Percentiles rank a stretch among this genome's conserved stretches.
Conservation (phyloP, 2,329 filamentous ascomycete species). For the Aspergillus neotritici region DNA sequence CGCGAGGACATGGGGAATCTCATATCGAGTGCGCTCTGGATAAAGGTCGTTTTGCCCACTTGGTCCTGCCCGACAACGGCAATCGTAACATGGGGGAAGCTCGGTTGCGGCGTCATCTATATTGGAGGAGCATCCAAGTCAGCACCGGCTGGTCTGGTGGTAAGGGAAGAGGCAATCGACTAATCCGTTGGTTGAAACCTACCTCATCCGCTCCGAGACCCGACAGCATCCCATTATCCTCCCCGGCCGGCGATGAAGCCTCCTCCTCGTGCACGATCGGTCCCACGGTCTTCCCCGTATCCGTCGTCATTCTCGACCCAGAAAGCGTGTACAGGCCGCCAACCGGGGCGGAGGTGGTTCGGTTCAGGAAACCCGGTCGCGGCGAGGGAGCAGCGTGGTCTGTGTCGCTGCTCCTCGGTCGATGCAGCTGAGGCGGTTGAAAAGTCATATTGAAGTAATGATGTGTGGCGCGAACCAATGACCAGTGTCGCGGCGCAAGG, state of each 20-base stretch:
- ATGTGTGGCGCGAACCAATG: slow-evolving; percentile 8
- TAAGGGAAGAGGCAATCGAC: slow-evolving; percentile 5
- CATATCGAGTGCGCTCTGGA: slow-evolving; percentile 52
- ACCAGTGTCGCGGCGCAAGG: slow-evolving; percentile 9
- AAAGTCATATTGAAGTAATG: slow-evolving; percentile 20
- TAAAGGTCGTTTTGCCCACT: slow-evolving; percentile 57
- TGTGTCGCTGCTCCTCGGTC: slow-evolving; percentile 28
- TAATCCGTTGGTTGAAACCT: slow-evolving; percentile 8
- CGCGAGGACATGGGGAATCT: slow-evolving; percentile 38
- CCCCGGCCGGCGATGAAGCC: slow-evolving; percentile 15
- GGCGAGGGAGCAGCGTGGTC: slow-evolving; percentile 21
- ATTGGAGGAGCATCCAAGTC: background rate
- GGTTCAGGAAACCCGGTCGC: slow-evolving; percentile 27
- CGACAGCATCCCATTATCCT: slow-evolving; percentile 12
- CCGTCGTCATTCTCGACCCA: slow-evolving; percentile 16
- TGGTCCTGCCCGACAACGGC: slow-evolving; percentile 51
- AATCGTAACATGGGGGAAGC: slow-evolving; percentile 52
- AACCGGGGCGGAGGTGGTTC: slow-evolving; percentile 33
- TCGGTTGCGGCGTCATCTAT: slow-evolving; percentile 23
- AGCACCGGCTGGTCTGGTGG: background rate
- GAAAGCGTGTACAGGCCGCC: slow-evolving; percentile 26
- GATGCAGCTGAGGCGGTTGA: slow-evolving; percentile 24
- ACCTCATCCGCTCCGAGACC: slow-evolving; percentile 23
- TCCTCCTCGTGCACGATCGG: slow-evolving; percentile 29
- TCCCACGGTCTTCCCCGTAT: slow-evolving; percentile 13